Conservation (phyloP, 331 rosid species). For the Acacia pycnantha region DNA sequence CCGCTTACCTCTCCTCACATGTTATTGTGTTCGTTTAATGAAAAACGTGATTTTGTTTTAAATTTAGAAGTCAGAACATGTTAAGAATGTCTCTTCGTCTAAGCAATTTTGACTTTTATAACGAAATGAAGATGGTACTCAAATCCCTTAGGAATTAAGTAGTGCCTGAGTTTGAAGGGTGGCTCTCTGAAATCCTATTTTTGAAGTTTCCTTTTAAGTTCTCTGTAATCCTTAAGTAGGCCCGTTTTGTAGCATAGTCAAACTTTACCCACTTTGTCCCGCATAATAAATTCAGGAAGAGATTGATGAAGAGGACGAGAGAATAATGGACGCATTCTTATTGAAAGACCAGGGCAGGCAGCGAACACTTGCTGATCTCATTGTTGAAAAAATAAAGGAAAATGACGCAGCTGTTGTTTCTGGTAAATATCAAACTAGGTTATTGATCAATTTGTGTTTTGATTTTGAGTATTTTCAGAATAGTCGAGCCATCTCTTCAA, state of each 20-base stretch:
- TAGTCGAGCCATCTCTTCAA: not conserved
- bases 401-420: slow-evolving; percentile 47
- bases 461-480: not conserved
- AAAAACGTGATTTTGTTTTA: not conserved
- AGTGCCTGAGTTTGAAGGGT: not conserved
- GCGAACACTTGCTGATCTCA: slow-evolving; percentile 65
- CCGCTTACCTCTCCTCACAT: not conserved
- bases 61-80: not conserved
- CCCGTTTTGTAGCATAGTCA: not conserved
- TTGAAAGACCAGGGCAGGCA: slow-evolving; percentile 43
- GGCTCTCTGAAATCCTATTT: not conserved
- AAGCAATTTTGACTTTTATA: not conserved
- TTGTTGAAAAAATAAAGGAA: slow-evolving; percentile 69
- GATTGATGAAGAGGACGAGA: slow-evolving; percentile 57
- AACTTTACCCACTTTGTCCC: not conserved
- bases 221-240: not conserved
- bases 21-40: not conserved
- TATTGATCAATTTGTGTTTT: not conserved
- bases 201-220: not conserved
- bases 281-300: slow-evolving; percentile 32
- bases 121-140: not conserved
- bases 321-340: slow-evolving; percentile 51
- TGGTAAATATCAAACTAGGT: slow-evolving; percentile 40
- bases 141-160: not conserved
- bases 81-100: not conserved